Percentiles rank a stretch among this genome's conserved stretches.
Conservation (phyloP, 805 yeast species). For the Suhomyces pyralidae region DNA sequence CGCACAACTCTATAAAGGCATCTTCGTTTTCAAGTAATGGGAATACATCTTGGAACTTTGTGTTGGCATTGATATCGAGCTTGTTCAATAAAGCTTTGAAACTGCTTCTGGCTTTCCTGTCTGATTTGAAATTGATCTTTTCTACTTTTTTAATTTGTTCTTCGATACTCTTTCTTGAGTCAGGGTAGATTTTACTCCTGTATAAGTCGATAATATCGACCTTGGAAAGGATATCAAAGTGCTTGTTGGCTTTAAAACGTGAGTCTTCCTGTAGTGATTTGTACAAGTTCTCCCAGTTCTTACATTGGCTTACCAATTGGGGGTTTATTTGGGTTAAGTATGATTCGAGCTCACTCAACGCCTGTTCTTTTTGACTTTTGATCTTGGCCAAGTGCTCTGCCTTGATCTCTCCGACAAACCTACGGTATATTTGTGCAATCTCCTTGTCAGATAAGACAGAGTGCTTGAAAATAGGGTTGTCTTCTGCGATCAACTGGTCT, state of each 20-base stretch:
- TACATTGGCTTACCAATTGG: slow-evolving; percentile 20
- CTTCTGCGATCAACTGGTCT: slow-evolving; percentile 49
- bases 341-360: slow-evolving; percentile 49
- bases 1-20: slow-evolving; percentile 60
- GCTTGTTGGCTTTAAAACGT: slow-evolving; percentile 58
- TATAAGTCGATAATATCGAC: slow-evolving; percentile 60
- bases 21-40: slow-evolving; percentile 50
- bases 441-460: slow-evolving; percentile 57
- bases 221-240: slow-evolving; percentile 48
- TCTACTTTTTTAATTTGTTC: slow-evolving; percentile 22
- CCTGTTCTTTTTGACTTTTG: slow-evolving; percentile 39
- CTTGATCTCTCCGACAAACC: slow-evolving; percentile 44
- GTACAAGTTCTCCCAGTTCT: slow-evolving; percentile 40
- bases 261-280: slow-evolving; percentile 39
- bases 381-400: slow-evolving; percentile 21
- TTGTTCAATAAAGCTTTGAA: slow-evolving; percentile 49
- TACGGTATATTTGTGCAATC: slow-evolving; percentile 52
- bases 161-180: slow-evolving; percentile 17
- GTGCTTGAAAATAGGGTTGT: slow-evolving; percentile 61
- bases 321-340: slow-evolving; percentile 44
- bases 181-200: slow-evolving; percentile 35
- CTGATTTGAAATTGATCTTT: slow-evolving; percentile 48
- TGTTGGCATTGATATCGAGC: slow-evolving; percentile 45
- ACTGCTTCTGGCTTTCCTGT: slow-evolving; percentile 62
- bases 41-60: slow-evolving; percentile 59